phyloP scores from a whole-genome alignment of 2,329 filamentous ascomycete species.

The Claviceps humidiphila region DNA sequence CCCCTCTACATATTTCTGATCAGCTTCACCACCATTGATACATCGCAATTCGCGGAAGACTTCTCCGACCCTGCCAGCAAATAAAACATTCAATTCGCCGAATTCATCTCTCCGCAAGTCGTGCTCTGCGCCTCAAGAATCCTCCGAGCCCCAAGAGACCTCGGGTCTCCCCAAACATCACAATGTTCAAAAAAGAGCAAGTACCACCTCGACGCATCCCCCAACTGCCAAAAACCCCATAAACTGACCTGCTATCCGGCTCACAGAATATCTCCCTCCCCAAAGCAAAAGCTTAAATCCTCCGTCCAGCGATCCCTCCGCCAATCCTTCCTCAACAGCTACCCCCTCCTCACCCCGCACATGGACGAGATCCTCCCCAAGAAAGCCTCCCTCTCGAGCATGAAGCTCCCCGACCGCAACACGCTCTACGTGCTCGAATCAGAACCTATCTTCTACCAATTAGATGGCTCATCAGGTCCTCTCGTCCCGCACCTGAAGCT shows the following conservation, averaged over 20 bases:
- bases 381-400: slow-evolving; percentile 76
- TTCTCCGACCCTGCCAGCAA: too few species aligned
- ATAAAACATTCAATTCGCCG: too few species aligned
- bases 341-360: slow-evolving; percentile 71
- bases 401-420: slow-evolving; percentile 86
- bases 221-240: neutral
- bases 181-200: slow-evolving; percentile 92
- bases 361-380: slow-evolving; percentile 95
- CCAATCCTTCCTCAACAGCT: slow-evolving; percentile 67
- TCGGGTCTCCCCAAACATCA: slow-evolving; percentile 15
- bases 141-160: neutral
- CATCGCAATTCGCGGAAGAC: too few species aligned
- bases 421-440: slow-evolving; percentile 74
- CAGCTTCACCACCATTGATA: neutral
- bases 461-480: slow-evolving; percentile 47
- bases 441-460: slow-evolving; percentile 83
- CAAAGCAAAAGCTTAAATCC: slow-evolving; percentile 95
- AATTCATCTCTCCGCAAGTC: too few species aligned
- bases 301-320: slow-evolving; percentile 83
- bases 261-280: slow-evolving; percentile 55
- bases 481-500: slow-evolving; percentile 80
- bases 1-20: slow-evolving; percentile 2
- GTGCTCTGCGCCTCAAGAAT: too few species aligned
- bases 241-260: neutral
- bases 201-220: slow-evolving; percentile 13